These are phyloP conservation scores for Aspergillus sp. DNA, from an alignment of 2,329 filamentous ascomycete genomes.

Conservation along the genomic window DNA sequence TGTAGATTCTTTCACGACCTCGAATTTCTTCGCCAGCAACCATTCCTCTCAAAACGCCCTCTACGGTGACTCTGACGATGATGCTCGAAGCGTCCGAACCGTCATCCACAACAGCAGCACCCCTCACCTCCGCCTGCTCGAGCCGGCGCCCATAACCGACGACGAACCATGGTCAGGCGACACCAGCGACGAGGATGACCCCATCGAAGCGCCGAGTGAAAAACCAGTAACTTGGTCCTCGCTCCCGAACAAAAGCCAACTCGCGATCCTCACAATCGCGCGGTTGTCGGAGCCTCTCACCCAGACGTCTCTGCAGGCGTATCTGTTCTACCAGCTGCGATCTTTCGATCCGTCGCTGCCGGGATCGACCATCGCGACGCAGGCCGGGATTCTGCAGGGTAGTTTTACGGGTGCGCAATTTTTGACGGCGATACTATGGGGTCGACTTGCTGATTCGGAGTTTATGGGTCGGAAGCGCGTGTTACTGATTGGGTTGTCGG, in stretches of 20 bases:
- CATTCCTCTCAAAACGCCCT: neutral
- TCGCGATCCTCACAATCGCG: constrained; percentile 74
- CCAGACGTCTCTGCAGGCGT: constrained; percentile 73
- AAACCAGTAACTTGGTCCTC: constrained; percentile 66
- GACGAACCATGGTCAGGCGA: constrained; percentile 17
- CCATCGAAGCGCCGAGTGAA: constrained; percentile 23
- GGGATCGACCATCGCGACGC: constrained; percentile 67
- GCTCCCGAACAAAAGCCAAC: constrained; percentile 73
- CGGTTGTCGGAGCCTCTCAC: constrained; percentile 80
- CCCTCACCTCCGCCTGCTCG: constrained; percentile 8
- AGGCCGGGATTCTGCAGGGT: constrained; percentile 75
- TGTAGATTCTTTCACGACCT: constrained; percentile 13
- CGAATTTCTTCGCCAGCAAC: neutral
- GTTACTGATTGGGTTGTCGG: constrained; percentile 71
- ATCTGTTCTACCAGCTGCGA: constrained; percentile 86
- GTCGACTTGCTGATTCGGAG: constrained; percentile 65
- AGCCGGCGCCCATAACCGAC: constrained; percentile 16
- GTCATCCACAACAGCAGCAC: constrained; percentile 15
- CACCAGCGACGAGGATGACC: constrained; percentile 16
- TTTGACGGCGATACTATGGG: constrained; percentile 80
- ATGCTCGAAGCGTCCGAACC: constrained; percentile 18
- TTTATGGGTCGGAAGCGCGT: constrained; percentile 73
- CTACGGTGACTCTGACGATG: constrained; percentile 15
- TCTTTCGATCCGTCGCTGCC: constrained; percentile 65
- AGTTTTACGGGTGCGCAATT: constrained; percentile 82